Conservation (phyloP, 192 early-diverging fungal genomes). For the Allomyces javanicus region DNA sequence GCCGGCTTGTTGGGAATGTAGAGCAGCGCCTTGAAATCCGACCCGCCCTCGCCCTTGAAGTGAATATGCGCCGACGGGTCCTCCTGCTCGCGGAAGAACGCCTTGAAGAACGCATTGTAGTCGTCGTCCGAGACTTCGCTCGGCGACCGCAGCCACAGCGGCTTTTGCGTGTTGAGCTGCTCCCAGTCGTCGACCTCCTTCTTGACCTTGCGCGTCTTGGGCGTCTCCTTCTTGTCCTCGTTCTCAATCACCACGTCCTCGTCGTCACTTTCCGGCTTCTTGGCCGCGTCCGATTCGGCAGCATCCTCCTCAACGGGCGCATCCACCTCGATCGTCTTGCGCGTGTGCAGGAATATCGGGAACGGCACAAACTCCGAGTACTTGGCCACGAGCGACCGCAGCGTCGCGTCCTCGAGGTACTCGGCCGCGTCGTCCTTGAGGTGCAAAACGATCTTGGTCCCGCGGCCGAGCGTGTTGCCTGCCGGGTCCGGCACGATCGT, state of each 20-base stretch:
- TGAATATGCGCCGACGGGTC: slow-evolving; percentile 68
- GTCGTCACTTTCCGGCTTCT: slow-evolving; percentile 8
- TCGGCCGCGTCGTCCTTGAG: slow-evolving; percentile 73
- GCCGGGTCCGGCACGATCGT: slow-evolving; percentile 74
- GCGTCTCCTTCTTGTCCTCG: slow-evolving; percentile 15
- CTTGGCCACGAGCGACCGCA: slow-evolving; percentile 54
- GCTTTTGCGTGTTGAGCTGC: slow-evolving; percentile 75
- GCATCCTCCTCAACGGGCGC: slow-evolving; percentile 13
- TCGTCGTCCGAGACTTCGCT: slow-evolving; percentile 56
- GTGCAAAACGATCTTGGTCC: slow-evolving; percentile 80
- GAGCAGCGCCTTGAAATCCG: slow-evolving; percentile 74
- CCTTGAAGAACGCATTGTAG: slow-evolving; percentile 76
- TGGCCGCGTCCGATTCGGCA: slow-evolving; percentile 24
- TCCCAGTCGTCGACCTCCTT: slow-evolving; percentile 46
- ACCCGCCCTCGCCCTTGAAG: slow-evolving; percentile 84
- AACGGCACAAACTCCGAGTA: slow-evolving; percentile 97
- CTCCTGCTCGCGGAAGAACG: slow-evolving; percentile 45
- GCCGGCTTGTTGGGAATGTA: slow-evolving; percentile 56
- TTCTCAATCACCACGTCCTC: slow-evolving; percentile 29
- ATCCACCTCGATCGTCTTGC: slow-evolving; percentile 17
- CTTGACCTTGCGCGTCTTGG: slow-evolving; percentile 32
- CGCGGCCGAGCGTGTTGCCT: slow-evolving; percentile 76
- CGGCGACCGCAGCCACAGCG: slow-evolving; percentile 68
- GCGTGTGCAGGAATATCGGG: slow-evolving; percentile 72
- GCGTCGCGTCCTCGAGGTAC: slow-evolving; percentile 48